Conservation (phyloP, 23 red algal species). For the Gracilaria gracilis region DNA sequence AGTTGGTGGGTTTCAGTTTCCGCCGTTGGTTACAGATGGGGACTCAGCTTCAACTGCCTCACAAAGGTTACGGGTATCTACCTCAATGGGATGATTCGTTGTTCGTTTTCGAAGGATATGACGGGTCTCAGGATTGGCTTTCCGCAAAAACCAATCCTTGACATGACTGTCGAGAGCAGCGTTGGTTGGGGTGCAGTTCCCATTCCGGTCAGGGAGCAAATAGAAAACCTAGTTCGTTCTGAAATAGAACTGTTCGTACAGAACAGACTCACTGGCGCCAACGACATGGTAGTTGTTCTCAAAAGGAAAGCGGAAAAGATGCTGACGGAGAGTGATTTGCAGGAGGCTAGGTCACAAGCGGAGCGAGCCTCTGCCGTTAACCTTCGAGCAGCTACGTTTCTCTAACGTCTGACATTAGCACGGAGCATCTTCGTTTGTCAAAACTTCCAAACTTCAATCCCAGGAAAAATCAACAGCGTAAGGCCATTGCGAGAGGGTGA, state of each 20-base stretch:
- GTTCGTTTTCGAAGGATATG: conserved; percentile 49
- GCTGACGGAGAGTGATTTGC: conserved; percentile 37
- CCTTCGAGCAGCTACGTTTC: conserved; percentile 16
- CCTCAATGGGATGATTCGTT: conserved; percentile 35
- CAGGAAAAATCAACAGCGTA: too few relatives aligned
- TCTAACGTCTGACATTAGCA: conserved; percentile 5
- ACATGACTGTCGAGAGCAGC: conserved; percentile 47
- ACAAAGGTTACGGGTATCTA: conserved; percentile 22
- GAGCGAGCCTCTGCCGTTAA: conserved; percentile 29
- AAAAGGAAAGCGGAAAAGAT: conserved; percentile 20
- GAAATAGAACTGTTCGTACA: conserved; percentile 56
- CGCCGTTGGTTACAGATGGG: conserved; percentile 43
- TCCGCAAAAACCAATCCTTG: conserved; percentile 25
- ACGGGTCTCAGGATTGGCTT: conserved; percentile 44
- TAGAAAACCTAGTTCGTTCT: conserved; percentile 23
- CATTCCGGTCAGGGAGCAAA: conserved; percentile 34
- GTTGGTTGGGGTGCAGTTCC: conserved; percentile 60
- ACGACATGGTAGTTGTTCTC: conserved; percentile 52
- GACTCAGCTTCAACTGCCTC: conserved; percentile 45
- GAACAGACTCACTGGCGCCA: conserved; percentile 16
- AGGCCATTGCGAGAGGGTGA: too few relatives aligned
- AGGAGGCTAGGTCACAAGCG: conserved; percentile 40
- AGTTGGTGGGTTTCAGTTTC: conserved; percentile 69
- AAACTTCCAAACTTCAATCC: not conserved
- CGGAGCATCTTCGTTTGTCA: not conserved